Evolutionary conservation across 1,284 basidiomycete species (phyloP).

Genomic region (Ustilago cynodontis): DNA sequence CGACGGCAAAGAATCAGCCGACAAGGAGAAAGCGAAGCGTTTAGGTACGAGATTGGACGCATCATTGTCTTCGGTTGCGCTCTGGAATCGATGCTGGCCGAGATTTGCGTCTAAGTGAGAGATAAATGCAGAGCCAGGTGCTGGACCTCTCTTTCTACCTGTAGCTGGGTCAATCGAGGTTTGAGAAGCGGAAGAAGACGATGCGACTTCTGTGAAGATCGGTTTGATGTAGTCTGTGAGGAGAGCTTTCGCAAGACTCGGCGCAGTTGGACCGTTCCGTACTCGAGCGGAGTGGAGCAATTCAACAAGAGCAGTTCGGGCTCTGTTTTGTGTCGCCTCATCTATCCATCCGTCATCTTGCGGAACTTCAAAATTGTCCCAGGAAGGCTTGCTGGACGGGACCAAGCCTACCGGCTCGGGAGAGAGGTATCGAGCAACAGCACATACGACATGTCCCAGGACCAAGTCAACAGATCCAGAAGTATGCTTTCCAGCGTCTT

Average conservation of each 20-base stretch:
- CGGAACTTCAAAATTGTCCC: not conserved
- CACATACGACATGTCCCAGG: conserved; percentile 25
- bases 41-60: conserved; percentile 20
- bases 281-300: not conserved
- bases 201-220: conserved; percentile 24
- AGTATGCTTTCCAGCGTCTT: not conserved
- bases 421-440: conserved; percentile 19
- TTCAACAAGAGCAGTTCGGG: not conserved
- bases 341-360: conserved; percentile 28
- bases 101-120: conserved; percentile 27
- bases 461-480: conserved; percentile 10
- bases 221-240: conserved; percentile 43
- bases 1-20: not conserved
- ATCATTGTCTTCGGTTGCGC: conserved; percentile 22
- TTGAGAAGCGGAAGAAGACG: conserved; percentile 16
- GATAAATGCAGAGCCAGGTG: conserved; percentile 16
- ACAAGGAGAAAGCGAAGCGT: conserved; percentile 11
- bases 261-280: not conserved
- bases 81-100: conserved; percentile 33
- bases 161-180: conserved; percentile 25
- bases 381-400: not conserved
- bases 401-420: not conserved
- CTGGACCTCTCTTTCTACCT: conserved; percentile 22
- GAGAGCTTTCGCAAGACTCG: conserved; percentile 13
- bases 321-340: not conserved